phyloP scores from a whole-genome alignment of 129 eudicot species.

The Kitagawia praeruptora region DNA sequence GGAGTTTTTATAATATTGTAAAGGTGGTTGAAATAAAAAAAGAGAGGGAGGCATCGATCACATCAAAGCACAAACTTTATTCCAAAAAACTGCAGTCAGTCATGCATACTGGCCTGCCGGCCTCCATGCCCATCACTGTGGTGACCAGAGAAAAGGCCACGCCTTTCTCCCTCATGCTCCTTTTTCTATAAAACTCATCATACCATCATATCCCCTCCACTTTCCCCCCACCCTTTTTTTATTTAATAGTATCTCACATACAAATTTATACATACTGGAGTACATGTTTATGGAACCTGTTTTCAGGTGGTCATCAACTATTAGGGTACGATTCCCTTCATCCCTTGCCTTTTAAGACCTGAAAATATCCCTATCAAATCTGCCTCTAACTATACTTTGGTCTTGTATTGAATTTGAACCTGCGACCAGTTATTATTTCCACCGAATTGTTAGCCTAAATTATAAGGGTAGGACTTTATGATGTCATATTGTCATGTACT shows the following conservation, averaged over 20 bases:
- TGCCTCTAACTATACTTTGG: not conserved
- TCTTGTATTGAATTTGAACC: not conserved
- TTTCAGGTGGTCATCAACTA: not conserved
- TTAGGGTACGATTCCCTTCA: not conserved
- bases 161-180: conserved; percentile 30
- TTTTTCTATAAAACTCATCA: conserved; percentile 9
- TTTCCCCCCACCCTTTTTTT: not conserved
- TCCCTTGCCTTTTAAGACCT: not conserved
- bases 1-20: not conserved
- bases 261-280: too few relatives aligned
- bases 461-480: not conserved
- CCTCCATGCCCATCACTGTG: conserved; percentile 37
- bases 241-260: too few relatives aligned
- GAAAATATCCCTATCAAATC: not conserved
- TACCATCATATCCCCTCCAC: conserved; percentile 2
- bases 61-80: not conserved
- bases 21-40: not conserved
- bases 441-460: not conserved
- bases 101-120: conserved; percentile 8
- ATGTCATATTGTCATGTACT: too few relatives aligned
- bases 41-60: not conserved
- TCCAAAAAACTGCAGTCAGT: not conserved
- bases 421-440: not conserved
- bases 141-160: conserved; percentile 37
- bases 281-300: not conserved